Percentiles rank a stretch among this genome's conserved stretches.
Conservation (phyloP, 768 basidiomycete species). For the Calocybe indica region DNA sequence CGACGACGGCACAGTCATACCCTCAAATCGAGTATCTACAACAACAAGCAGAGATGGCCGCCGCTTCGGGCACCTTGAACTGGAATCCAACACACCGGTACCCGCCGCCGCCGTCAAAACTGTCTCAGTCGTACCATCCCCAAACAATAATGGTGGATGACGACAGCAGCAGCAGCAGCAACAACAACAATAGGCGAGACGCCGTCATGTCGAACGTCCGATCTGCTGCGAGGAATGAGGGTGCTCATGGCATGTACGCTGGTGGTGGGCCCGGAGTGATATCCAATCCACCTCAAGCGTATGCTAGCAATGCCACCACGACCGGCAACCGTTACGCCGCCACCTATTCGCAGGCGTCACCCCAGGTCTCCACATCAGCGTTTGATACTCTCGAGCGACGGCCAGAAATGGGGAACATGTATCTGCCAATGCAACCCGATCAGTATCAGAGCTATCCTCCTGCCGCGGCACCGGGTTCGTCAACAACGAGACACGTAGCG, state of each 20-base stretch:
- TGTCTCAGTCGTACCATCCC: slow-evolving; percentile 63
- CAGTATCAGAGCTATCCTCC: slow-evolving; percentile 57
- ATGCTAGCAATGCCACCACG: slow-evolving; percentile 45
- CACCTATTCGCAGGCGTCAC: slow-evolving; percentile 44
- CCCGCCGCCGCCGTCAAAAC: slow-evolving; percentile 57
- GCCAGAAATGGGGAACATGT: slow-evolving; percentile 63
- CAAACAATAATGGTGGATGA: slow-evolving; percentile 64
- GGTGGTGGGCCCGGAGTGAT: slow-evolving; percentile 47
- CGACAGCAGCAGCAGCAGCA: slow-evolving; percentile 18
- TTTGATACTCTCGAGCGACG: slow-evolving; percentile 63
- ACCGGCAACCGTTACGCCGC: slow-evolving; percentile 57
- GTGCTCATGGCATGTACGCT: slow-evolving; percentile 35
- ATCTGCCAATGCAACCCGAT: slow-evolving; percentile 80
- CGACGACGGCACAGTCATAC: slow-evolving; percentile 62
- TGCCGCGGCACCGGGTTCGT: slow-evolving; percentile 19
- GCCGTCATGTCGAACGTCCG: slow-evolving; percentile 81
- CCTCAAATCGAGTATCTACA: slow-evolving; percentile 89
- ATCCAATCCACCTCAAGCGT: slow-evolving; percentile 73
- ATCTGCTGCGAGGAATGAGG: slow-evolving; percentile 50
- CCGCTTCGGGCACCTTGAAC: slow-evolving; percentile 50
- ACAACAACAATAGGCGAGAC: slow-evolving; percentile 37
- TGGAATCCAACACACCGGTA: slow-evolving; percentile 51
- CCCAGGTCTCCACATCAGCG: slow-evolving; percentile 30
- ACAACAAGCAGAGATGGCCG: slow-evolving; percentile 85
- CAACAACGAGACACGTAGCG: slow-evolving; percentile 38